Percentiles rank a stretch among this genome's conserved stretches.
Evolutionary conservation across 805 yeast genomes (phyloP).

Genomic region (Saccharomyces jurei): DNA sequence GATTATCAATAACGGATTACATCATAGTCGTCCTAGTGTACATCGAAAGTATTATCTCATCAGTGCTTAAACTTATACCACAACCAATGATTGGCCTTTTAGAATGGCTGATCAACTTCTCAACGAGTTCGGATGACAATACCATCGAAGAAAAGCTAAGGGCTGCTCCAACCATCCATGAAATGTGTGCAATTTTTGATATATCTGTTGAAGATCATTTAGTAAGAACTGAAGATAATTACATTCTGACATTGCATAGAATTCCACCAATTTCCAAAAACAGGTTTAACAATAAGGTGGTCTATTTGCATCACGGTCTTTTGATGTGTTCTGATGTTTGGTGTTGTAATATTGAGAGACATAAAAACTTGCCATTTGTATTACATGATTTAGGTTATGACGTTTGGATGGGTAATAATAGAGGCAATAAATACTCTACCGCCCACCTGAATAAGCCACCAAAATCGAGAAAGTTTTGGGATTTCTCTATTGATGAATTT

Average conservation of each 20-base stretch:
- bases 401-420: constrained; percentile 88
- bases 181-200: constrained; percentile 62
- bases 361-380: constrained; percentile 61
- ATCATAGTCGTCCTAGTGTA: constrained; percentile 42
- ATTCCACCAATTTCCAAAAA: constrained; percentile 36
- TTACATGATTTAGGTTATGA: constrained; percentile 80
- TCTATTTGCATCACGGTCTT: constrained; percentile 86
- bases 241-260: constrained; percentile 67
- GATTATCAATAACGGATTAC: constrained; percentile 44
- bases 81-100: constrained; percentile 31
- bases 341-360: constrained; percentile 44
- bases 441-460: constrained; percentile 53
- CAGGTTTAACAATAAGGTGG: constrained; percentile 39
- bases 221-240: constrained; percentile 70
- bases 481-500: constrained; percentile 85
- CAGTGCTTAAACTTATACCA: constrained; percentile 42
- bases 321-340: constrained; percentile 84
- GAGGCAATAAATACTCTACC: constrained; percentile 88
- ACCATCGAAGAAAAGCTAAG: constrained; percentile 15
- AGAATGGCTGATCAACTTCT: constrained; percentile 24
- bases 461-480: constrained; percentile 56
- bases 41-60: constrained; percentile 40
- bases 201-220: constrained; percentile 68
- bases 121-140: constrained; percentile 15
- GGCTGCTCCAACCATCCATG: constrained; percentile 45